Base-by-base conservation (phyloP, 2,329 filamentous ascomycete species). In the Elsinoe perseae region DNA sequence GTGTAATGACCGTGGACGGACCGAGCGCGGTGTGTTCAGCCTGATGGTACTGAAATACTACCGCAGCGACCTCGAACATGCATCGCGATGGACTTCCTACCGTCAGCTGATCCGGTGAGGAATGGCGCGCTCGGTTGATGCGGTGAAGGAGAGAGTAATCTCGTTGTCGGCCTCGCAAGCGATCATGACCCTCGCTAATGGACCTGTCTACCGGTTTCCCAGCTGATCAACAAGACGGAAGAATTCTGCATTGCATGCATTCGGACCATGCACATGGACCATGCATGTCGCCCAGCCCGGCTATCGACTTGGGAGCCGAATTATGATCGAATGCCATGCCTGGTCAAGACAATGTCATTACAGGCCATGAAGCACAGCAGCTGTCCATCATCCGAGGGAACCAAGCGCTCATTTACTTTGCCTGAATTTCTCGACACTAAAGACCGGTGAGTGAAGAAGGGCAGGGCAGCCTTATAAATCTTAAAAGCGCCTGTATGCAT, bases 1-100 rank as follows among this genome's bases (percentile, higher is more conserved):
- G 65, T 23, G 60, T 72, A 38, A 65, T 70, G 21, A 66, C 64
- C 20, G 28, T 21, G 20, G 18, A 14, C 6, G 40, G 25, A 12
- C 20, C 21, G 9, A 4, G 20, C 20, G 12, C 40, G 20, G 18
- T 4, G 9, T 8, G 32, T 36, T 6, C 28, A 6, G 28, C 28
- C 28, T 30, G 28, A 30, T 30, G n/a, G n/a, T n/a, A n/a, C n/a
- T n/a, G n/a, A n/a, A n/a, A n/a, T n/a, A n/a, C n/a, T n/a, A n/a
- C n/a, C n/a, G n/a, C n/a, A n/a, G n/a, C n/a, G n/a, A n/a, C n/a
- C n/a, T n/a, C n/a, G n/a, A n/a, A n/a, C n/a, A n/a, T n/a, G n/a
- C n/a, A n/a, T n/a, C n/a, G n/a, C n/a, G n/a, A n/a, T n/a, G n/a
- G n/a, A n/a, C n/a, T n/a, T n/a, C n/a, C n/a, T n/a, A n/a, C n/a